Conservation (phyloP, 2,329 filamentous ascomycete genomes). For the Penicillium sp. region DNA sequence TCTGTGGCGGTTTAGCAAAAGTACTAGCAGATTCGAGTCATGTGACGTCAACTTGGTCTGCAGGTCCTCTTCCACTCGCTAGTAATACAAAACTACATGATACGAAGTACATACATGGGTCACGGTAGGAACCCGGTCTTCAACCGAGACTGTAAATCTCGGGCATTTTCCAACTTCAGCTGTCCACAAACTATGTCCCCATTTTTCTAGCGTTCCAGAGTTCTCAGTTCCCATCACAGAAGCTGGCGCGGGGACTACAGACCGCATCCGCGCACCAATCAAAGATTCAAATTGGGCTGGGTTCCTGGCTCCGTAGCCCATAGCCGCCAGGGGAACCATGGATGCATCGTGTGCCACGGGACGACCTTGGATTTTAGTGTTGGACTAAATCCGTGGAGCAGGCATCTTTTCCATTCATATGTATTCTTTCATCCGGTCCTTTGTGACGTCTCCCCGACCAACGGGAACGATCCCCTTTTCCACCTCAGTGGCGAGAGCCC, state of each 20-base stretch:
- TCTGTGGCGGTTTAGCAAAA: too few species aligned
- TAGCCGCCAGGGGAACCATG: slow-evolving; percentile 12
- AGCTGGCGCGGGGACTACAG: slow-evolving; percentile 5
- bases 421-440: slow-evolving; percentile 11
- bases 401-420: not conserved
- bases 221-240: not conserved
- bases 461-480: slow-evolving; percentile 19
- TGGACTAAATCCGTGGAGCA: not conserved
- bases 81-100: not conserved
- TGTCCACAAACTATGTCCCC: not conserved
- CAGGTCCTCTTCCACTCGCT: too few species aligned
- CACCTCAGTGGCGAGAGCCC: slow-evolving; percentile 21
- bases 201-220: not conserved
- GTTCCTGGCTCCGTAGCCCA: not conserved
- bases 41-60: too few species aligned
- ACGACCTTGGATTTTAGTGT: slow-evolving; percentile 4
- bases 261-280: slow-evolving; percentile 22
- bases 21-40: too few species aligned
- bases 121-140: not conserved
- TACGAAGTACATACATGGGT: not conserved
- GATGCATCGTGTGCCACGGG: slow-evolving; percentile 10
- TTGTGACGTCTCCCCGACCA: slow-evolving; percentile 8
- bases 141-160: not conserved
- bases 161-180: not conserved
- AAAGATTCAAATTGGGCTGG: not conserved